Base-by-base conservation (phyloP, 805 yeast genomes). In the Kluyveromyces dobzhanskii region DNA sequence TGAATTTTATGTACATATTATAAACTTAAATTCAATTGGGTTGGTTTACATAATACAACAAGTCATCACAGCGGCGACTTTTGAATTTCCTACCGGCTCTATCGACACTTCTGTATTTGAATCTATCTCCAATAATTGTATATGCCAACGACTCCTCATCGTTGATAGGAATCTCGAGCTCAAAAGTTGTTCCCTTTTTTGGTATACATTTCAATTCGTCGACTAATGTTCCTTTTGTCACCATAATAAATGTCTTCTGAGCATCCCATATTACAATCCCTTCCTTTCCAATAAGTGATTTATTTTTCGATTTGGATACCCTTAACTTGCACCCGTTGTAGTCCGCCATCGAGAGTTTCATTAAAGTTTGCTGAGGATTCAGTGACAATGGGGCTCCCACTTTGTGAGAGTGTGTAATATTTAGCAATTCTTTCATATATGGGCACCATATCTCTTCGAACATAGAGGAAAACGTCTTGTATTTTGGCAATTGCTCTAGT, bases 221-320 rank as follows among this genome's bases (percentile, higher is more conserved):
- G 3, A 78, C 65, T 46, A 40, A 60, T 51, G 44, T 51, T 9
- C 57, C 61, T 35, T 17, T 42, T 3, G 55, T 54, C 1, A 78
- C 71, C 34, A 86, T 51, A 2, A 85, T 70, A 52, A 85, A 80
- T 43, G 73, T 71, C 47, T 77, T 76, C 55, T 82, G 86, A 7
- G 90, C 73, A 54, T 87, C 97, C 82, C 92, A 84, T 2, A 85
- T 63, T 2, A 87, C 84, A 4, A 87, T 82, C 0, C 97, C 97
- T 28, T 65, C 47, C 24, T 70, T 49, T 0, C 92, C 94, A 6
- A 80, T 67, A 40, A 74, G 53, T 36, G 75, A 70, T 4, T 68
- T 62, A 50, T 80, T 81, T 16, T 62, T 60, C n/a, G 85, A 67
- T 34, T 75, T 71, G 2, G 67, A 50, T 0, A 87, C 87, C 11